Percentiles rank a stretch among this genome's conserved stretches.
phyloP scores from a whole-genome alignment of 257 asterid species.

The Nyctanthes arbortristis region DNA sequence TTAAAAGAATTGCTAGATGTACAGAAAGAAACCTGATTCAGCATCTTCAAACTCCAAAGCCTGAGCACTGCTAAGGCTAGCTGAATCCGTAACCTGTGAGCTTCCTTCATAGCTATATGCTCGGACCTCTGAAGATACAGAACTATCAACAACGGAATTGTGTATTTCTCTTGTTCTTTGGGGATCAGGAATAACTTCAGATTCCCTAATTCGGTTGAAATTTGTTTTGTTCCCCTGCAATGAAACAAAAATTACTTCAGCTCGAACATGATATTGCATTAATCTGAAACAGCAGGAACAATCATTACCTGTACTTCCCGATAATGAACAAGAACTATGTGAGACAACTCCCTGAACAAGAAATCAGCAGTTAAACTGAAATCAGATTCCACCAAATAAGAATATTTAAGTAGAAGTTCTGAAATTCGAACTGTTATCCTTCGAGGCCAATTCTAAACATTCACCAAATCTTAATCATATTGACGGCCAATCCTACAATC shows the following conservation, averaged over 20 bases:
- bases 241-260: conserved; percentile 31
- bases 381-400: conserved; percentile 24
- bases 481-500: too few relatives aligned
- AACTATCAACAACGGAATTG: conserved; percentile 54
- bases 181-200: conserved; percentile 45
- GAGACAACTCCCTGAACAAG: conserved; percentile 73
- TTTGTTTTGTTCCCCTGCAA: conserved; percentile 74
- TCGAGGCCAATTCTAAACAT: not conserved
- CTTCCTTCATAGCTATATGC: conserved; percentile 60
- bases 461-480: too few relatives aligned
- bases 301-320: conserved; percentile 84
- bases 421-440: not conserved
- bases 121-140: conserved; percentile 55
- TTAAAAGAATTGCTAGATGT: conserved; percentile 11
- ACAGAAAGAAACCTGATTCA: conserved; percentile 75
- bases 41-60: conserved; percentile 90
- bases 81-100: conserved; percentile 68
- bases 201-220: conserved; percentile 54
- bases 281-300: conserved; percentile 21
- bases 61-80: conserved; percentile 64
- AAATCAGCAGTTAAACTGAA: conserved; percentile 29
- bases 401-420: conserved; percentile 2
- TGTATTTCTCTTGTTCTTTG: conserved; percentile 46
- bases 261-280: too few relatives aligned
- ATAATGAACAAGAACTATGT: conserved; percentile 96